Evolutionary conservation across 208 protist genomes (phyloP), one percentile per base, ranked within the genome.

Genomic region (Leishmania guyanensis): DNA sequence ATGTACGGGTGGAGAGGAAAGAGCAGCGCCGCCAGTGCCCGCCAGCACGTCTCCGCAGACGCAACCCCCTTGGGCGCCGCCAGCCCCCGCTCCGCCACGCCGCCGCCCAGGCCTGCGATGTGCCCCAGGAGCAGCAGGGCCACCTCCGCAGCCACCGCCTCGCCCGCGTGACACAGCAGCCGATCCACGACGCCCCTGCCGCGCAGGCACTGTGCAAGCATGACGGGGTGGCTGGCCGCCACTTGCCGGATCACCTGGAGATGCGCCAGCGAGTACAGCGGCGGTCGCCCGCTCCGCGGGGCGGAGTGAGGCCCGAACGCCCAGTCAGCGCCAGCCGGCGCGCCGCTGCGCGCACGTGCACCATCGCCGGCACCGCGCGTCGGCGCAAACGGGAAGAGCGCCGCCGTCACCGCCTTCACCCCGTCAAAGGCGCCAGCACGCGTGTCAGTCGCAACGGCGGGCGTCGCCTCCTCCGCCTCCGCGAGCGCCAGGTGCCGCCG

Each of bases 201-300:
- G 2, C 88, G 77, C 69, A 93, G 80, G 51, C 86, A 91, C 6
- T 71, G 88, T 0, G 90, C 80, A 71, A 94, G 86, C 54, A 95
- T 72, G 16, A 82, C 22, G n/a, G 91, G 90, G 79, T 82, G 62
- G 5, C 33, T 64, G 17, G 43, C 10, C 16, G 39, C 54, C 2
- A 77, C 73, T 16, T 78, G 62, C 48, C 43, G 48, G 29, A 86
- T 75, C 53, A 46, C n/a, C 14, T 22, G 43, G 4, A 86, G 64
- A 43, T 86, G 82, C 22, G n/a, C 26, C 0, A 46, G 43, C 1
- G 82, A 39, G 66, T 86, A 86, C 56, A 64, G 1, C 20, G 54
- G 74, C 29, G 50, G 50, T 0, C 71, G 71, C 33, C 50, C 17
- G 50, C 50, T n/a, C 17, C 48, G 33, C 48, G 36, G 29, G 1